Evolutionary conservation across 257 asterid genomes (phyloP).

Genomic region (Capsicum pubescens): DNA sequence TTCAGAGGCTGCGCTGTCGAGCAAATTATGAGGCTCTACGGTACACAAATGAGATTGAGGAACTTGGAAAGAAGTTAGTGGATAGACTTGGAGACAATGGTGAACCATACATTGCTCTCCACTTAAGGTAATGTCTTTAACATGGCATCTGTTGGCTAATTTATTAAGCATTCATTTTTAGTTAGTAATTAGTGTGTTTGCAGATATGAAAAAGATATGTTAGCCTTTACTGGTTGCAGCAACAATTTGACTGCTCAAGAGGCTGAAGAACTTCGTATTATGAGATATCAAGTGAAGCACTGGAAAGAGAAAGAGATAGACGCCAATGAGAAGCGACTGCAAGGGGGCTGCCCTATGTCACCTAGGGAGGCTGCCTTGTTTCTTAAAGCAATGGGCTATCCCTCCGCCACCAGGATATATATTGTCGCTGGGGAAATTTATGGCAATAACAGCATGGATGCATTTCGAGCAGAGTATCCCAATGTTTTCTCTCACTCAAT

Average conservation of each 20-base stretch:
- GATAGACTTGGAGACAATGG: conserved; percentile 44
- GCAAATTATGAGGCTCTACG: conserved; percentile 71
- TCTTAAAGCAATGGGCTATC: conserved; percentile 77
- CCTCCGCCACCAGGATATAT: conserved; percentile 51
- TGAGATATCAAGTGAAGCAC: conserved; percentile 60
- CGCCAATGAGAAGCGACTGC: conserved; percentile 45
- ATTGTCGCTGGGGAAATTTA: conserved; percentile 71
- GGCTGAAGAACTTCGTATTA: conserved; percentile 54
- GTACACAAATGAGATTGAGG: conserved; percentile 58
- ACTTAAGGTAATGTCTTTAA: conserved; percentile 53
- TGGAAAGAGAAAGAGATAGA: conserved; percentile 71
- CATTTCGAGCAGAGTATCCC: conserved; percentile 52
- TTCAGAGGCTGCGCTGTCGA: conserved; percentile 69
- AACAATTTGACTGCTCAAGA: conserved; percentile 50
- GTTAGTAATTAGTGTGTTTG: background rate
- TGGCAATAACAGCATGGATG: conserved; percentile 60
- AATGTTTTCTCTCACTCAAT: conserved; percentile 59
- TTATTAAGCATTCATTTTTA: background rate
- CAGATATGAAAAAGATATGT: conserved; percentile 81
- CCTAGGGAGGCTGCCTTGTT: conserved; percentile 76
- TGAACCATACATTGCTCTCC: conserved; percentile 67
- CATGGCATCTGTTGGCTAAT: background rate
- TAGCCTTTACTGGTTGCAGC: conserved; percentile 83
- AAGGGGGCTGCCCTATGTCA: conserved; percentile 71
- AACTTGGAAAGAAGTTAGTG: conserved; percentile 56